Base-by-base conservation (phyloP, 306 rosid genomes). In the Cucurbita ficifolia region DNA sequence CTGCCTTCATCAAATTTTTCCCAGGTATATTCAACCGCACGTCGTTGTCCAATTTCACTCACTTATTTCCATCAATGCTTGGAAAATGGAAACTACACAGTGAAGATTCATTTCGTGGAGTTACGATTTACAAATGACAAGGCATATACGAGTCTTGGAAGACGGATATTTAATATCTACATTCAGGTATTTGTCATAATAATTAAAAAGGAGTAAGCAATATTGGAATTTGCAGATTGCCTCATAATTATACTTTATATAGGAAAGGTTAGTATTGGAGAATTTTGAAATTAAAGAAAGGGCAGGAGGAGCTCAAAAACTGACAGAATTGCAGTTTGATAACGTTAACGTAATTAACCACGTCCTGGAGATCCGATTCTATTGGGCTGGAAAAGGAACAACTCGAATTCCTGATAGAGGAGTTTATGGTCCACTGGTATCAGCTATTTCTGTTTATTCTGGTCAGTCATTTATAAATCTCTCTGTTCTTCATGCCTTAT, bases 21-120 rank as follows among this genome's bases (percentile, higher is more conserved):
- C 5, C 84, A 78, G 52, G 8, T 84, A 45, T 89, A 89, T 75
- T 55, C 54, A 52, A 78, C 96, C 4, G 89, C 96, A 33, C 90
- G 89, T 45, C 60, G 17, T 68, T 38, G 88, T 79, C 96, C 96
- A 60, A 78, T 83, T 75, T 79, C 90, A 4, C 84, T 89, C 22
- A 80, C 90, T 59, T 89, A 86, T 71, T 89, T 89, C 84, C 96
- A 89, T 73, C 77, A 83, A 64, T 89, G 92, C 79, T 84, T 89
- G 81, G 88, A 85, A 61, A 82, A 89, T 77, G 92, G 96, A 73
- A 73, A 81, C 83, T 90, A 87, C 74, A 79, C 78, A 17, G 76
- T 88, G 12, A 84, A 59, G 64, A 86, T 91, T 74, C 90, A 86
- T 85, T 89, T 89, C 52, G 84, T 85, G 4, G 96, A 89, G 84